Evolutionary conservation across 139 green algal genomes (phyloP).

Genomic region (Chlorella sp.): DNA sequence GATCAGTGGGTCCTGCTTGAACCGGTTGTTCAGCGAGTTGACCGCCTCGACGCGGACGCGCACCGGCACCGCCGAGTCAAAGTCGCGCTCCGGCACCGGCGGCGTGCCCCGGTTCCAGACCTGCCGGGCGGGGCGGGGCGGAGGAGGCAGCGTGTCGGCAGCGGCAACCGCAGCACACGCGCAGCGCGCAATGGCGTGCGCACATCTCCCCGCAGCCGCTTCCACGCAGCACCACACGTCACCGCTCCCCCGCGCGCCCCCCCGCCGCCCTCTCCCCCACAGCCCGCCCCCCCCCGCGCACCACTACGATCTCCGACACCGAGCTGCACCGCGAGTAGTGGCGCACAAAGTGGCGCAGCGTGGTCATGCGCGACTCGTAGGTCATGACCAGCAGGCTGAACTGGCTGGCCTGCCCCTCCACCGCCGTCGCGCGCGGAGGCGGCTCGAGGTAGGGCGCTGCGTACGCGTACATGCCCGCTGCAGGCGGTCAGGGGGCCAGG

Average conservation of each 20-base stretch:
- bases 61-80: conserved; percentile 35
- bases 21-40: conserved; percentile 62
- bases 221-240: too few species aligned
- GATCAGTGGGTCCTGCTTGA: conserved; percentile 39
- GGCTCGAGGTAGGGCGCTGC: neutral
- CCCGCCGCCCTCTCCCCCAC: too few species aligned
- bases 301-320: conserved; percentile 51
- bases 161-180: too few species aligned
- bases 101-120: neutral
- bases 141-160: neutral
- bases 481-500: too few species aligned
- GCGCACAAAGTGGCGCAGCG: conserved; percentile 44
- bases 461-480: neutral
- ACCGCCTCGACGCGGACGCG: conserved; percentile 40
- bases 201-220: too few species aligned
- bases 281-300: too few species aligned
- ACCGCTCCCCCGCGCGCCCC: too few species aligned
- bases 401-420: conserved; percentile 42
- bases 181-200: too few species aligned
- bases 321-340: conserved; percentile 55
- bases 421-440: neutral
- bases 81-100: conserved; percentile 7
- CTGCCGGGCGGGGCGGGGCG: neutral
- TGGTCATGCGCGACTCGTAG: conserved; percentile 40
- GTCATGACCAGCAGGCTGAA: conserved; percentile 54